Evolutionary conservation across 2,329 filamentous ascomycete species (phyloP).

Genomic region (Aureobasidium uvarum): DNA sequence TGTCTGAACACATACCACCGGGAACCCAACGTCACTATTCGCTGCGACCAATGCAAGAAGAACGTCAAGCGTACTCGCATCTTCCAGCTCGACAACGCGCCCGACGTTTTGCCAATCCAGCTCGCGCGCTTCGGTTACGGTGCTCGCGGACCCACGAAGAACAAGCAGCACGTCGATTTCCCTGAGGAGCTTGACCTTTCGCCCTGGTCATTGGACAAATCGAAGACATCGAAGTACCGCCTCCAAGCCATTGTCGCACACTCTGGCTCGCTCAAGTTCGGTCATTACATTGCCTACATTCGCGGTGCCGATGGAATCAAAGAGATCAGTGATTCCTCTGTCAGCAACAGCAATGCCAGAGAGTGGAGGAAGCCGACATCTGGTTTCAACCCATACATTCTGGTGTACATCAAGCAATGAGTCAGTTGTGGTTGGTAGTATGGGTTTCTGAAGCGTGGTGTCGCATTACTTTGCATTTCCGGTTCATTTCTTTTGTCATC

Average conservation of each 20-base stretch:
- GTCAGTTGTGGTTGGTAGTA: neutral
- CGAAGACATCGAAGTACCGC: constrained; percentile 26
- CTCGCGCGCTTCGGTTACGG: constrained; percentile 28
- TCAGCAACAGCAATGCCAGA: constrained; percentile 2
- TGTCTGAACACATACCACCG: constrained; percentile 28
- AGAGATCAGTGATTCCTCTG: constrained; percentile 26
- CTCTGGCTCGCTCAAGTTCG: constrained; percentile 26
- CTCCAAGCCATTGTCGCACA: constrained; percentile 31
- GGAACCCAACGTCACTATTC: constrained; percentile 26
- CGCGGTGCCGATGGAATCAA: constrained; percentile 32
- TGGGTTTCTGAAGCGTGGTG: neutral
- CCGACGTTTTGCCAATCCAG: constrained; percentile 30
- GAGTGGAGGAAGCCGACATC: constrained; percentile 19
- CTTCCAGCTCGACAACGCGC: constrained; percentile 25
- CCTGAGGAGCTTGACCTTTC: constrained; percentile 28
- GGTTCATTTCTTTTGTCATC: constrained; percentile 1
- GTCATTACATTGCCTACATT: constrained; percentile 32
- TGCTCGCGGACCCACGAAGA: constrained; percentile 15
- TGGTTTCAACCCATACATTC: constrained; percentile 29
- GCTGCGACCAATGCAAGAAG: constrained; percentile 29
- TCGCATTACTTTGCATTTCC: neutral
- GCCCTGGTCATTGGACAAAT: constrained; percentile 13
- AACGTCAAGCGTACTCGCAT: constrained; percentile 19
- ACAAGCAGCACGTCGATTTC: constrained; percentile 22
- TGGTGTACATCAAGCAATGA: constrained; percentile 29